These are phyloP conservation scores for Pseudogymnoascus sp. DNA, from an alignment of 2,329 filamentous ascomycete species.

Conservation along the genomic window DNA sequence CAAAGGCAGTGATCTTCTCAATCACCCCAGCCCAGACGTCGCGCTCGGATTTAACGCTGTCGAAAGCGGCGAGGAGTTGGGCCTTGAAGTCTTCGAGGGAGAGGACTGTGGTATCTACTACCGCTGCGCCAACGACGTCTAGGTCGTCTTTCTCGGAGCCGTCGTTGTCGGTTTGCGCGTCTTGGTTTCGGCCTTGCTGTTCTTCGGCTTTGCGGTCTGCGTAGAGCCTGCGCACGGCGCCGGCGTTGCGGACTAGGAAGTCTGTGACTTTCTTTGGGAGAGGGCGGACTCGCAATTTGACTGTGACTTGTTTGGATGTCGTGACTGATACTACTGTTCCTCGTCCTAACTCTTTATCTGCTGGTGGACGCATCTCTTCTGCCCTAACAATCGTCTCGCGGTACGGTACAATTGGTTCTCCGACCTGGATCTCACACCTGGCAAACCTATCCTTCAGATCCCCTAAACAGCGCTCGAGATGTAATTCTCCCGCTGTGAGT, in stretches of 20 bases:
- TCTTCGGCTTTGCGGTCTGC: slow-evolving; percentile 53
- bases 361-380: slow-evolving; percentile 85
- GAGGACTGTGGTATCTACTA: slow-evolving; percentile 52
- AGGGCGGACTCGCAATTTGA: slow-evolving; percentile 69
- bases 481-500: slow-evolving; percentile 84
- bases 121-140: slow-evolving; percentile 47
- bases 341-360: slow-evolving; percentile 75
- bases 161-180: slow-evolving; percentile 20
- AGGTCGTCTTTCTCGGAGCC: slow-evolving; percentile 30
- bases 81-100: slow-evolving; percentile 68
- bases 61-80: slow-evolving; percentile 59
- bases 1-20: slow-evolving; percentile 82
- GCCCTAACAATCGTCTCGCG: slow-evolving; percentile 82
- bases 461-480: slow-evolving; percentile 87
- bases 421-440: slow-evolving; percentile 86
- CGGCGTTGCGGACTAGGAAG: slow-evolving; percentile 72
- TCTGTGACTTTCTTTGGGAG: slow-evolving; percentile 71
- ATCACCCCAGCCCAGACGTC: slow-evolving; percentile 71
- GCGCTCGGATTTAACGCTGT: slow-evolving; percentile 60
- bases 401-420: slow-evolving; percentile 91
- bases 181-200: slow-evolving; percentile 33
- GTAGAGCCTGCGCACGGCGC: slow-evolving; percentile 71
- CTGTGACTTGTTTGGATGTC: slow-evolving; percentile 74
- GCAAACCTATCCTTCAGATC: slow-evolving; percentile 90
- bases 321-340: slow-evolving; percentile 70